These are phyloP conservation scores for Aurinia saxatilis DNA, from an alignment of 345 rosid species.

Conservation along the genomic window DNA sequence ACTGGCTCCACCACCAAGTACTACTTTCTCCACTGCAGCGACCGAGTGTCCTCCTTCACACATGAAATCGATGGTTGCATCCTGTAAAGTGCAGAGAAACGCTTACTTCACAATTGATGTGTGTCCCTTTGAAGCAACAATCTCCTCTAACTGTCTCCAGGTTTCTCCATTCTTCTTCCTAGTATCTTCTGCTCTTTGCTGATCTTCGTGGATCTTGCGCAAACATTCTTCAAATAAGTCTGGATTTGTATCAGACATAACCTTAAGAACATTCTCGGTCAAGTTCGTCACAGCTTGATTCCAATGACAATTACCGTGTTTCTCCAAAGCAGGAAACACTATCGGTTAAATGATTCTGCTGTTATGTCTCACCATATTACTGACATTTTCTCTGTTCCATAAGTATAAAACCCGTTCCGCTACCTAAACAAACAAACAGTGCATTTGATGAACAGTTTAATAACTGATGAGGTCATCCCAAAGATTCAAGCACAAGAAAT, in stretches of 20 bases:
- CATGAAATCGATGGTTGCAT: too few species aligned
- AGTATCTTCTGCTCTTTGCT: slow-evolving; percentile 26
- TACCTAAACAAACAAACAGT: slow-evolving; percentile 23
- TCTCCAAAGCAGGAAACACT: slow-evolving; percentile 34
- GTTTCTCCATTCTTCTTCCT: slow-evolving; percentile 32
- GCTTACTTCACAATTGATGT: slow-evolving; percentile 25
- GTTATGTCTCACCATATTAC: slow-evolving; percentile 29
- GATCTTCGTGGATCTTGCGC: slow-evolving; percentile 31
- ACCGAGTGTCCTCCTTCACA: too few species aligned
- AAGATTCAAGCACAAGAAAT: too few species aligned
- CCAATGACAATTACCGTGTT: slow-evolving; percentile 30
- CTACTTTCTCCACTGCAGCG: too few species aligned
- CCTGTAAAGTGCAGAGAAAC: background rate
- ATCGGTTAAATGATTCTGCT: slow-evolving; percentile 28
- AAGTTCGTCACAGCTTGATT: slow-evolving; percentile 31
- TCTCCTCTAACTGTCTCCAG: slow-evolving; percentile 64
- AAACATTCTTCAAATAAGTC: slow-evolving; percentile 31
- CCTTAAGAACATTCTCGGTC: slow-evolving; percentile 32
- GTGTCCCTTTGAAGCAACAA: slow-evolving; percentile 43
- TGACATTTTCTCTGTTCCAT: slow-evolving; percentile 35
- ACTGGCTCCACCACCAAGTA: too few species aligned
- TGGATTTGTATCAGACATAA: slow-evolving; percentile 28
- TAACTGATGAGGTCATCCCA: too few species aligned
- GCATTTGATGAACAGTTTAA: slow-evolving; percentile 1
- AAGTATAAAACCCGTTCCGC: slow-evolving; percentile 33